Base-by-base conservation (phyloP, 129 eudicot genomes). In the Oenanthe sinensis region DNA sequence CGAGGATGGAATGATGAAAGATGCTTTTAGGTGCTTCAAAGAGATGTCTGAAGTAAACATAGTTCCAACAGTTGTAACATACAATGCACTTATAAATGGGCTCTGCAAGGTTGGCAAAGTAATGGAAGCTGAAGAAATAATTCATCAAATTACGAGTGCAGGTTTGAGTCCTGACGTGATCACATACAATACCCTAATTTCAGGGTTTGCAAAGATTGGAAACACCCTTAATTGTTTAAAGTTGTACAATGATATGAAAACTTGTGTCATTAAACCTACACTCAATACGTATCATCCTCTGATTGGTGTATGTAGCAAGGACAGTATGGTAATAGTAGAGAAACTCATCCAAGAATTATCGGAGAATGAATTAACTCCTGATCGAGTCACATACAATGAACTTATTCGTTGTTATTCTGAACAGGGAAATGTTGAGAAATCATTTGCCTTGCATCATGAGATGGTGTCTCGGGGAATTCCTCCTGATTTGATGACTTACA, bases 331-430 rank as follows among this genome's bases (percentile, higher is more conserved):
- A 43, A 46, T 44, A 33, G 75, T 65, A 44, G 81, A 78, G 81
- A 78, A 78, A 67, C 33, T 78, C 6, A 54, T 78, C 20, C 62
- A 78, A 28, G 81, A 78, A 45, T 7, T 78, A 42, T 44, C 6
- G 19, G 75, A 78, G 74, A 78, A 63, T 69, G 65, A 78, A 73
- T 63, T 78, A 75, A 46, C 26, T 63, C 81, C 74, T 30, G 81
- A 78, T 67, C 74, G 60, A 45, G 81, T 63, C 71, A 39, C 69
- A 20, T 78, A 78, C 50, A 78, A 78, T 78, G 81, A 78, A 78
- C 75, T 78, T 60, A 63, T 78, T 65, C 63, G 20, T 78, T 67
- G 81, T 26, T 46, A 78, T 65, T 73, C 36, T 28, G 44, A 78
- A 45, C 81, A 78, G 22, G 75, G 75, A 63, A 40, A 67, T 78